Percentiles rank a stretch among this genome's conserved stretches.
phyloP scores from a whole-genome alignment of 2,329 filamentous ascomycete genomes.

The Cladobotryum mycophilum region DNA sequence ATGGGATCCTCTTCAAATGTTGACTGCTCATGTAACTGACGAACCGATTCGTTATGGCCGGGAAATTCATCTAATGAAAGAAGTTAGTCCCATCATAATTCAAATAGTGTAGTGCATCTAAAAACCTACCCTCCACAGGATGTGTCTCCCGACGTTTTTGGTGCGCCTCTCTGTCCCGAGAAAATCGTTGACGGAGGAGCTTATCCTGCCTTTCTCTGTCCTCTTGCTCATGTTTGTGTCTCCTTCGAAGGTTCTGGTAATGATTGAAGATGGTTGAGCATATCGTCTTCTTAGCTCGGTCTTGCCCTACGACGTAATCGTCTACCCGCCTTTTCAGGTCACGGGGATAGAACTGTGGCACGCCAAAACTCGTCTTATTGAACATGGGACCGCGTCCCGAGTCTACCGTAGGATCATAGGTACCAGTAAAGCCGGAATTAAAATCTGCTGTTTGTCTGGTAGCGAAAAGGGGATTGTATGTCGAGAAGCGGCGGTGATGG shows the following conservation, averaged over 20 bases:
- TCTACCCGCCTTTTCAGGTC: slow-evolving; percentile 86
- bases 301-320: slow-evolving; percentile 93
- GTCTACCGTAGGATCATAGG: slow-evolving; percentile 50
- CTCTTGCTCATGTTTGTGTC: slow-evolving; percentile 69
- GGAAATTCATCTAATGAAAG: slow-evolving; percentile 46
- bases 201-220: slow-evolving; percentile 55
- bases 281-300: slow-evolving; percentile 88
- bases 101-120: background rate
- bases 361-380: slow-evolving; percentile 49
- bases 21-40: slow-evolving; percentile 33
- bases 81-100: background rate
- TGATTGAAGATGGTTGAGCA: slow-evolving; percentile 95
- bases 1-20: slow-evolving; percentile 25
- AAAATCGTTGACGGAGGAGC: slow-evolving; percentile 61
- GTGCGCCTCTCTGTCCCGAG: slow-evolving; percentile 57
- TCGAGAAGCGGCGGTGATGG: slow-evolving; percentile 20
- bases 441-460: slow-evolving; percentile 43
- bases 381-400: slow-evolving; percentile 55
- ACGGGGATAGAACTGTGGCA: slow-evolving; percentile 57
- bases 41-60: slow-evolving; percentile 43
- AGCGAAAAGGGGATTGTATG: slow-evolving; percentile 18
- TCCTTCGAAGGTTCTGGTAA: slow-evolving; percentile 78
- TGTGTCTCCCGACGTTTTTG: slow-evolving; percentile 55
- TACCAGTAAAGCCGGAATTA: slow-evolving; percentile 52
- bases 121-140: slow-evolving; percentile 66